Evolutionary conservation across 805 yeast genomes (phyloP).

Genomic region (Metschnikowia cerradonensis): DNA sequence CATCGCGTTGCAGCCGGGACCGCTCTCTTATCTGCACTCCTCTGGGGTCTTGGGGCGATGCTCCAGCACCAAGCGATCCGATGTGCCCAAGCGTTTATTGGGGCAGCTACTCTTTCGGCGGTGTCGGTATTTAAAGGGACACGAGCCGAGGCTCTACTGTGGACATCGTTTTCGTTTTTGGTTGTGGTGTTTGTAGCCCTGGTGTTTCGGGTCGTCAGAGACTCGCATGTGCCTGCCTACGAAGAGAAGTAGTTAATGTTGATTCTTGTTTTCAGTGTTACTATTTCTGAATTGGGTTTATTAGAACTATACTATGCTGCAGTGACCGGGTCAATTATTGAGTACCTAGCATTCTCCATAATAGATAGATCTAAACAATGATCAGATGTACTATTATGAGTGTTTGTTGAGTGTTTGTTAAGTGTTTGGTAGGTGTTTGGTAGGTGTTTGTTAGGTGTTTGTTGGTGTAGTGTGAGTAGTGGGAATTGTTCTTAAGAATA

Average conservation of each 20-base stretch:
- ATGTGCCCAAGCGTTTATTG: slow-evolving; percentile 41
- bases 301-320: too few relatives aligned
- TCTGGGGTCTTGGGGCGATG: slow-evolving; percentile 67
- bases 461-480: too few relatives aligned
- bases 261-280: too few relatives aligned
- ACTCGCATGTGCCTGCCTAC: slow-evolving; percentile 1
- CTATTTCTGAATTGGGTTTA: too few relatives aligned
- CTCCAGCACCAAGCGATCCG: slow-evolving; percentile 56
- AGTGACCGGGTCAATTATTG: too few relatives aligned
- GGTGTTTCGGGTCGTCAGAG: slow-evolving; percentile 9
- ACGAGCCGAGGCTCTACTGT: slow-evolving; percentile 55
- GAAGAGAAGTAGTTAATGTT: not conserved
- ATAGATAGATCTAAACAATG: too few relatives aligned
- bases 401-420: too few relatives aligned
- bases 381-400: too few relatives aligned
- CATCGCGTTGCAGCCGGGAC: slow-evolving; percentile 31
- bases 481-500: too few relatives aligned
- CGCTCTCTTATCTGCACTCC: slow-evolving; percentile 18
- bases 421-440: too few relatives aligned
- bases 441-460: too few relatives aligned
- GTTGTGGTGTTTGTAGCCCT: slow-evolving; percentile 28
- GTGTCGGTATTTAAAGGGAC: slow-evolving; percentile 43
- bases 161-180: slow-evolving; percentile 55
- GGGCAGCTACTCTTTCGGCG: slow-evolving; percentile 48
- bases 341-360: too few relatives aligned